These are phyloP conservation scores for Saccharomyces cerevisiae DNA, from an alignment of 805 yeast species.

Conservation along the genomic window DNA sequence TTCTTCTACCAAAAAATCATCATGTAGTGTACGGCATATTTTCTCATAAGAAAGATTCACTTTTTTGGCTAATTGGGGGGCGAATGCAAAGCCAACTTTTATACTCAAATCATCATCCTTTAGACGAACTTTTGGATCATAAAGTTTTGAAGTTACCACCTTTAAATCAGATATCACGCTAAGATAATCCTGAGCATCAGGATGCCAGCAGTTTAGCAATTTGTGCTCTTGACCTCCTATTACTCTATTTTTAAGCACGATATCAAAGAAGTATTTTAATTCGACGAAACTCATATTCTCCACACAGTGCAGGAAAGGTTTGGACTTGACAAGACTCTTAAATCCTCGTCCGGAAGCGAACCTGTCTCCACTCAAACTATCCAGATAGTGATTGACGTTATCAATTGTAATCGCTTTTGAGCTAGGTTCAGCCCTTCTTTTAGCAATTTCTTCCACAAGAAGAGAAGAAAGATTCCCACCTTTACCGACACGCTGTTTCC, in stretches of 20 bases:
- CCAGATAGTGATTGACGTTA: slow-evolving; percentile 42
- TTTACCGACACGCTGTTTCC: slow-evolving; percentile 40
- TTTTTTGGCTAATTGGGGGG: slow-evolving; percentile 68
- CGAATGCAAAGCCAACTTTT: slow-evolving; percentile 40
- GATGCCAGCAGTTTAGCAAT: slow-evolving; percentile 62
- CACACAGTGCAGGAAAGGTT: slow-evolving; percentile 42
- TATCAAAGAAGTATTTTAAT: slow-evolving; percentile 58
- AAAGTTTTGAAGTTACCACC: slow-evolving; percentile 49
- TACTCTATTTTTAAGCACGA: slow-evolving; percentile 51
- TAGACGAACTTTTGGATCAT: slow-evolving; percentile 42
- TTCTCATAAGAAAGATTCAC: slow-evolving; percentile 42
- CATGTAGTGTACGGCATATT: slow-evolving; percentile 39
- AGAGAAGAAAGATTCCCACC: slow-evolving; percentile 42
- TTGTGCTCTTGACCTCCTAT: slow-evolving; percentile 54
- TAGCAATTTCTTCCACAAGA: slow-evolving; percentile 40
- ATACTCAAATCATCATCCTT: slow-evolving; percentile 32
- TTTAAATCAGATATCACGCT: slow-evolving; percentile 59
- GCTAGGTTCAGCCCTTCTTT: slow-evolving; percentile 38
- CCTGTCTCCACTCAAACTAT: slow-evolving; percentile 33
- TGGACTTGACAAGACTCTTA: slow-evolving; percentile 19
- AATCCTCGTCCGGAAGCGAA: slow-evolving; percentile 11
- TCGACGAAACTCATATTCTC: slow-evolving; percentile 52
- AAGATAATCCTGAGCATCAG: slow-evolving; percentile 60
- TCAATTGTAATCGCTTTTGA: slow-evolving; percentile 38
- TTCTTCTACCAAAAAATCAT: slow-evolving; percentile 68